Base-by-base conservation (phyloP, 2,329 filamentous ascomycete species). In the Diaporthe sp. region DNA sequence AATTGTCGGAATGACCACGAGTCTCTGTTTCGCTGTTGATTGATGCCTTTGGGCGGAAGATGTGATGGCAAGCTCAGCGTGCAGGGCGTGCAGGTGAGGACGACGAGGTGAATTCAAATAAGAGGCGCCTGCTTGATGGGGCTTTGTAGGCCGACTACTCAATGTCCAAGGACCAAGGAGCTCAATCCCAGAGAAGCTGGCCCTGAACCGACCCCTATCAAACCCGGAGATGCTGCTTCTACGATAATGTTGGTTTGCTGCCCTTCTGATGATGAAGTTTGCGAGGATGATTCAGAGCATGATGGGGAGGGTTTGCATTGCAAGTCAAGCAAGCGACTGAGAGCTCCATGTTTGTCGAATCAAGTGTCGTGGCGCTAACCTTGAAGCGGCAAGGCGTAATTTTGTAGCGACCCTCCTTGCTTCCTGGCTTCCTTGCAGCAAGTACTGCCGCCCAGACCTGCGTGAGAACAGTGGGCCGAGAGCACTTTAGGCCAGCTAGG, bases 401-500 rank as follows among this genome's bases (percentile, higher is more conserved):
- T 42, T 42, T 65, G 34, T 17, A 17, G 25, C 31, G 46, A 51
- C 44, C 62, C 44, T 68, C 37, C n/a, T 10, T n/a, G 46, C 61
- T 49, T 51, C 62, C 62, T 25, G 25, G 65, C 49, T 68, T 13
- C 49, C n/a, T 25, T 31, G 25, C 55, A n/a, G 28, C 55, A 31
- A 31, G 55, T 34, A 12, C 61, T 15, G 17, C 42, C 42, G 42
- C 61, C 61, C 61, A 49, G 61, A 49, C 61, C 61, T 67, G 22
- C 19, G 2, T 25, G 31, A 25, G 62, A 55, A 51, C 65, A 55
- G 65, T 69, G 65, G 65, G 65, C 65, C 65, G 15, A 55, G 65
- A 69, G 65, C 70, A 62, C 70, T 65, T 73, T 73, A 73, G 70
- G 70, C 70, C 70, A 72, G 70, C 70, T 72, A 53, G 70, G 70